Conservation (phyloP, 306 rosid genomes). For the Vigna unguiculata region DNA sequence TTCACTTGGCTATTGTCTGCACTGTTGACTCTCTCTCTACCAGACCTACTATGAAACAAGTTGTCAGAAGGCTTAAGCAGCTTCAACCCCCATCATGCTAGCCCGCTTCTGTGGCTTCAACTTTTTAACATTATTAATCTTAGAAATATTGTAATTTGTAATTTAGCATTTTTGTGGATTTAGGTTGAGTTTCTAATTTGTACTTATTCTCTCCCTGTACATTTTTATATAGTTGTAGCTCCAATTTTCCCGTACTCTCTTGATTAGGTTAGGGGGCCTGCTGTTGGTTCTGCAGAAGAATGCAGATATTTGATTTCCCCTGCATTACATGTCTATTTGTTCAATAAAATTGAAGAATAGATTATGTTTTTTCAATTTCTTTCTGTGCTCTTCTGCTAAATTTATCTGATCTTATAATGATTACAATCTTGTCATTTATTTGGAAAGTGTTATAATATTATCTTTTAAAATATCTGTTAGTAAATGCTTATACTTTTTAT, state of each 20-base stretch:
- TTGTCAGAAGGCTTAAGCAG: constrained; percentile 88
- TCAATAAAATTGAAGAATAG: constrained; percentile 41
- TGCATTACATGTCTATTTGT: constrained; percentile 52
- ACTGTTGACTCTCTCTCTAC: constrained; percentile 90
- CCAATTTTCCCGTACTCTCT: constrained; percentile 60
- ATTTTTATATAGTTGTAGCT: constrained; percentile 70
- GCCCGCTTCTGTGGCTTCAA: constrained; percentile 41
- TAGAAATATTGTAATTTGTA: constrained; percentile 61
- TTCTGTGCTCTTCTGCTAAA: background rate
- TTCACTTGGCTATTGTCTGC: constrained; percentile 88
- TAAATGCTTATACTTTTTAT: background rate
- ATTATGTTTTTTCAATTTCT: background rate
- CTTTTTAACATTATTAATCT: constrained; percentile 54
- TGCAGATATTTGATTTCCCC: constrained; percentile 67
- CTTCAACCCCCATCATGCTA: constrained; percentile 92
- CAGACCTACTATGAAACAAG: constrained; percentile 93
- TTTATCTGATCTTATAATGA: background rate
- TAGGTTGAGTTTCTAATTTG: constrained; percentile 64
- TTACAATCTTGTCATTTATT: background rate
- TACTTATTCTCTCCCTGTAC: constrained; percentile 66
- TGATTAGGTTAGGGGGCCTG: constrained; percentile 54
- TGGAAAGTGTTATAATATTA: background rate
- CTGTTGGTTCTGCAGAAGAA: constrained; percentile 80
- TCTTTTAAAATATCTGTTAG: background rate
- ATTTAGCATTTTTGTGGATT: constrained; percentile 48